Conservation (phyloP, 495 filamentous ascomycete genomes). For the Aspergillus biplanus region DNA sequence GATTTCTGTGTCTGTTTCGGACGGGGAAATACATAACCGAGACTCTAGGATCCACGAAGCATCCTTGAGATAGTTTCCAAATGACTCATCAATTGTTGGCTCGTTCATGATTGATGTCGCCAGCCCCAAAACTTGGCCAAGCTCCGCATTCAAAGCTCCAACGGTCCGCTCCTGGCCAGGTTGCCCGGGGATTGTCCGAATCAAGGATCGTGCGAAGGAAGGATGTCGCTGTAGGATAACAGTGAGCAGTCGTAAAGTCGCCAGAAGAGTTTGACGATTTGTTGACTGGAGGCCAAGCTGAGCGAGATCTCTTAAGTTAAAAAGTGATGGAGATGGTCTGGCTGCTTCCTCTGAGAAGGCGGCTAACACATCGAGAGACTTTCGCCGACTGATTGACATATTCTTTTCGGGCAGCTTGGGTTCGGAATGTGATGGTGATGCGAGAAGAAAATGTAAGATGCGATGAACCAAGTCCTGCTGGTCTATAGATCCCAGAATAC, state of each 20-base stretch:
- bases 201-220: constrained; percentile 75
- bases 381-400: constrained; percentile 69
- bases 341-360: constrained; percentile 66
- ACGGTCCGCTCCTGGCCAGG: constrained; percentile 68
- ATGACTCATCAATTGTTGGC: constrained; percentile 74
- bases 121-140: constrained; percentile 72
- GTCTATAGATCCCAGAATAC: constrained; percentile 86
- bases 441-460: constrained; percentile 90
- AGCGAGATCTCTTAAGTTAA: constrained; percentile 92
- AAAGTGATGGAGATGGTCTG: constrained; percentile 80
- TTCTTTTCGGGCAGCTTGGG: constrained; percentile 39
- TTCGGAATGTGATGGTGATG: constrained; percentile 58
- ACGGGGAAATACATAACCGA: constrained; percentile 53
- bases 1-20: constrained; percentile 32
- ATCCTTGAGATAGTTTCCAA: constrained; percentile 83
- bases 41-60: constrained; percentile 75
- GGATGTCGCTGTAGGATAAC: constrained; percentile 87
- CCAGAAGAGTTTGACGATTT: constrained; percentile 85
- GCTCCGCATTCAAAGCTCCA: constrained; percentile 78
- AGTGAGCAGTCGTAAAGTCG: constrained; percentile 82
- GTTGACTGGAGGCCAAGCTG: constrained; percentile 80
- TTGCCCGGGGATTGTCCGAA: constrained; percentile 67
- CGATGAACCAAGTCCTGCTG: constrained; percentile 91
- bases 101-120: constrained; percentile 73
- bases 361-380: constrained; percentile 84